Evolutionary conservation across 441 rosid genomes (phyloP), one percentile per base, ranked within the genome.

Genomic region (Omphalea diandra): DNA sequence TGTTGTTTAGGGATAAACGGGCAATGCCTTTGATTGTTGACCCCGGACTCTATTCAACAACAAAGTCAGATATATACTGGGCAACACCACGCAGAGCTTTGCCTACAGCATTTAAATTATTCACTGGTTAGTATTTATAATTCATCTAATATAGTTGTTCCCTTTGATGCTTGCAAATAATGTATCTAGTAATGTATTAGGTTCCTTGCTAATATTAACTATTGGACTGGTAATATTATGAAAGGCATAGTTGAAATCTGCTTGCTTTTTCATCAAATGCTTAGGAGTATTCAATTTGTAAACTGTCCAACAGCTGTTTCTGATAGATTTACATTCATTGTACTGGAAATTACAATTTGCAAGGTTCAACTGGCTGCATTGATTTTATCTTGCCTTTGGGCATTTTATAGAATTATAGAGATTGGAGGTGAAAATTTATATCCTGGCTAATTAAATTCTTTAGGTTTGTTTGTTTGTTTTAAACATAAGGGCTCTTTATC

Each of bases 11-110:
- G 88, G 93, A 93, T 9, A 89, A 90, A 70, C 86, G 99, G 46
- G 99, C 97, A 43, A 87, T 83, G 94, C 99, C 99, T 29, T 76
- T 95, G 87, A 93, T 95, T 75, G 65, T 95, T 53, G 99, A 95
- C 74, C 99, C 98, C 44, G 99, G 99, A 50, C 91, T 93, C 40
- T 93, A 90, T 72, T 70, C 76, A 61, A 57, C 86, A 53, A 86
- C 82, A 61, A 95, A 95, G 78, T 72, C 84, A 32, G 98, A 93
- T 72, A 76, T 94, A 68, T 88, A 63, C 72, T 87, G 88, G 90
- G 97, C 88, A 71, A 78, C 88, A 29, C 97, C 89, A n/a, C 80
- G 79, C 63, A 87, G 98, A 83, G 40, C 82, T 70, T 77, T 95
- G 84, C 99, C 99, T 15, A 86, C 96, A 12, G 84, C 98, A 38